A percentile compares a stretch with the other conserved stretches of the same genome.
Evolutionary conservation across 179 eudicot species (phyloP).

Genomic region (Beta macrorhiza): DNA sequence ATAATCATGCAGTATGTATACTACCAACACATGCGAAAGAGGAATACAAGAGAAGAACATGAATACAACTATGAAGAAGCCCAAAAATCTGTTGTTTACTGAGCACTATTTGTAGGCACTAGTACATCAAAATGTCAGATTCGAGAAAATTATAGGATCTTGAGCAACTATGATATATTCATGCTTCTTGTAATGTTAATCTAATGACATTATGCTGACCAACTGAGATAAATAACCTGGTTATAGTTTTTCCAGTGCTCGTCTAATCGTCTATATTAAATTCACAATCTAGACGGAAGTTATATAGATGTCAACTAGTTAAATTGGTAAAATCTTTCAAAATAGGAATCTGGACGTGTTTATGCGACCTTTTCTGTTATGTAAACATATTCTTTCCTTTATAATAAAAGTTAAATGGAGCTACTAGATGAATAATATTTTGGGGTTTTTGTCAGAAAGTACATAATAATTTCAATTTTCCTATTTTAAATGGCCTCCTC

Average conservation of each 20-base stretch:
- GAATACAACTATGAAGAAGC: slow-evolving; percentile 44
- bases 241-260: not conserved
- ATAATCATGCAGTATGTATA: slow-evolving; percentile 81
- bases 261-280: not conserved
- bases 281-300: not conserved
- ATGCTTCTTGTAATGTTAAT: not conserved
- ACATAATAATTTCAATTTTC: no score
- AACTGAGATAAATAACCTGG: not conserved
- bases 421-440: no score
- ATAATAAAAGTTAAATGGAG: no score
- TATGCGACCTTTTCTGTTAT: no score
- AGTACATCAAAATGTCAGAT: not conserved
- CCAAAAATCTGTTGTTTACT: slow-evolving; percentile 32
- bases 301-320: no score
- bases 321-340: no score
- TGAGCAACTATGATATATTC: slow-evolving; percentile 12
- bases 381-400: no score
- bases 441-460: no score
- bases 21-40: slow-evolving; percentile 53
- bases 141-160: not conserved
- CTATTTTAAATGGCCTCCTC: no score
- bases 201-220: not conserved
- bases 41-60: slow-evolving; percentile 30
- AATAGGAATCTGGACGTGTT: no score
- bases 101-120: not conserved